Evolutionary conservation across 345 rosid species (phyloP), one percentile per base, ranked within the genome.

Genomic region (Arabis alpina): DNA sequence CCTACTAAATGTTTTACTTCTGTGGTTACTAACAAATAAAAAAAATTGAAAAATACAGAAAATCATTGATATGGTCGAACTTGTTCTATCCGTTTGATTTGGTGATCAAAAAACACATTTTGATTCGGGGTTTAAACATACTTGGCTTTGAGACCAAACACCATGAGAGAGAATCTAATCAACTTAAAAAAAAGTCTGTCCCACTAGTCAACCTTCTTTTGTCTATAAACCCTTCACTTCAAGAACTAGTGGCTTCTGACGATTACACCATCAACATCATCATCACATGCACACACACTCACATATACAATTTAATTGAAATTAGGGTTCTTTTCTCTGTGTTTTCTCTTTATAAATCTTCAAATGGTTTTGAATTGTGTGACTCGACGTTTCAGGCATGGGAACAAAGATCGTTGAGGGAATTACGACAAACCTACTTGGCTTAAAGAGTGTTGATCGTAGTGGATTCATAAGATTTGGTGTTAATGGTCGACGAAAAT

Each of bases 321-420:
- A 50, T 12, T 74, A 25, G 68, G 63, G 65, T 39, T 42, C 40
- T 42, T 50, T 12, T 49, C 36, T 14, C 1, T 3, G 4, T 60
- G 50, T 27, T 51, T 53, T 64, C 39, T 36, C 42, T 60, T 64
- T 39, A 54, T 53, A 65, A 56, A 45, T 44, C 52, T 39, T 28
- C 30, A 50, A 28, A 64, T 80, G 59, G 42, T 28, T n/a, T 54
- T 64, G 55, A 55, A 24, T 56, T n/a, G 41, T 50, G 48, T 64
- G 50, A 55, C 6, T 61, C 37, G 13, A 55, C 59, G 45, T 80
- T 82, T 82, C 91, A 82, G 97, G 88, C 57, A 92, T 92, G 97
- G 97, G 89, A 82, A 83, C 90, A 81, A 39, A 80, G 74, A 77
- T 84, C 76, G 84, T 71, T 54, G 73, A 82, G 63, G 77, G 73